Base-by-base conservation (phyloP, 805 yeast genomes). In the Blastobotrys robertii region DNA sequence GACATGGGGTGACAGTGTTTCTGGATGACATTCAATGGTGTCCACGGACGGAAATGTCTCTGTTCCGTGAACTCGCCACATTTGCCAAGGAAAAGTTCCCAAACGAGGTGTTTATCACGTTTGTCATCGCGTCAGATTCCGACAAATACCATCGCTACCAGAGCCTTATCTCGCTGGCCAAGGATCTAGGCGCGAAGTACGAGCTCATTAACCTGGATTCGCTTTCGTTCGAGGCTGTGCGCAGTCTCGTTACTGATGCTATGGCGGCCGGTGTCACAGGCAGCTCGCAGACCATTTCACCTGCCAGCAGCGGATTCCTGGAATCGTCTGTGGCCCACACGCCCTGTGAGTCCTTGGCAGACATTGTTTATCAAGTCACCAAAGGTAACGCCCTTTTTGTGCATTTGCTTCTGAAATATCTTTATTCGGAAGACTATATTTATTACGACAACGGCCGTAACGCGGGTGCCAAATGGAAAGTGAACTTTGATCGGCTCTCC, bases 1-100 rank as follows among this genome's bases (percentile, higher is more conserved):
- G 48, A 3, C 60, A 60, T 30, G 76, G 76, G 2, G 55, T 73
- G 33, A 70, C 75, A 0, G 47, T 73, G 1, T 59, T 69, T 38
- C 53, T 70, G 28, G 77, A 73, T 48, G 74, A 73, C 52, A 49
- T 69, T 19, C 73, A 72, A 42, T 67, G 69, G 66, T 63, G 70
- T 43, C 59, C 73, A 7, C 42, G 47, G 2, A 45, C 56, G 4
- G 64, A 59, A 31, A 42, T 60, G 16, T 43, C 50, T 10, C 37
- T 52, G 25, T 52, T 52, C 34, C 53, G 58, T 10, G 53, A 59
- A 10, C 37, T 60, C 30, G 52, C 54, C 28, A 56, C 56, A 9
- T 55, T 59, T n/a, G 52, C 59, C 8, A 40, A 44, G 11, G 57
- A 56, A 34, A 56, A 59, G 19, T 35, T 48, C 12, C 52, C 50